Percentiles rank a stretch among this genome's conserved stretches.
phyloP scores from a whole-genome alignment of 2,329 filamentous ascomycete species.

The Phoma sp. region DNA sequence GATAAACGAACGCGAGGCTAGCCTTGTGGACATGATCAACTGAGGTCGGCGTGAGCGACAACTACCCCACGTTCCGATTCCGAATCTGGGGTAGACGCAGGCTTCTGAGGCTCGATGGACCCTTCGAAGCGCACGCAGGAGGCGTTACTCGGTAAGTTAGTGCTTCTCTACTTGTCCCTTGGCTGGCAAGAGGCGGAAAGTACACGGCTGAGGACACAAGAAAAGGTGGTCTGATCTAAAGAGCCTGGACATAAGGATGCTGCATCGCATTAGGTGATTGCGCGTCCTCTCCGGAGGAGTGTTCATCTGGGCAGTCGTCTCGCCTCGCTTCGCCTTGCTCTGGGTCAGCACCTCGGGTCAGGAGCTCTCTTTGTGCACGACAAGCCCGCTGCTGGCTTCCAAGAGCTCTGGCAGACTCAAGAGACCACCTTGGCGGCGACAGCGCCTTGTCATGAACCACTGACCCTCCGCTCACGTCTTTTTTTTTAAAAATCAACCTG shows the following conservation, averaged over 20 bases:
- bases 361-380: neutral
- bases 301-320: neutral
- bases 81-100: conserved; percentile 9
- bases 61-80: conserved; percentile 3
- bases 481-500: neutral
- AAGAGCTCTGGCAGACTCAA: neutral
- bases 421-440: neutral
- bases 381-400: neutral
- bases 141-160: conserved; percentile 43
- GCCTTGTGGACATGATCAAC: neutral
- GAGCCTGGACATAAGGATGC: neutral
- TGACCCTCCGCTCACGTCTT: neutral
- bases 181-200: neutral
- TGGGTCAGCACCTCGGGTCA: neutral
- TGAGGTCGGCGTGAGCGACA: neutral
- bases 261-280: neutral
- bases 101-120: conserved; percentile 43
- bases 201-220: neutral
- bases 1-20: conserved; percentile 4
- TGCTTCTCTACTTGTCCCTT: neutral
- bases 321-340: neutral
- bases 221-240: neutral
- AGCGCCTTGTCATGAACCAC: neutral
- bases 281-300: too few relatives aligned
- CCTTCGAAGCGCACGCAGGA: conserved; percentile 51